A percentile compares a stretch with the other conserved stretches of the same genome.
Evolutionary conservation across 306 rosid species (phyloP).

Genomic region (Hylodesmum podocarpum): DNA sequence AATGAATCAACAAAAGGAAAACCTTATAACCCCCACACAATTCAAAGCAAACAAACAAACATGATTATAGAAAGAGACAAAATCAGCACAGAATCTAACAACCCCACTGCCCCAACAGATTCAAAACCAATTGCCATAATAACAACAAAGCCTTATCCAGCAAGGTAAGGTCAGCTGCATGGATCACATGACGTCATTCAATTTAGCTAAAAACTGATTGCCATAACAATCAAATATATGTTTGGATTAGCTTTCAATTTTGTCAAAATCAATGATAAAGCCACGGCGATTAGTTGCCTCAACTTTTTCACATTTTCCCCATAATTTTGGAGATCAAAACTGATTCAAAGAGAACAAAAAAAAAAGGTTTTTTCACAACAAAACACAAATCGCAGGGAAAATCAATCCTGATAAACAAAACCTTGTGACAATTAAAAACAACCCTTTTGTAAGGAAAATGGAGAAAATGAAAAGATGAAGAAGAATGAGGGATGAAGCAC

Average conservation of each 20-base stretch:
- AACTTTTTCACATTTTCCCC: no score
- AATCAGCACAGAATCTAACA: neutral
- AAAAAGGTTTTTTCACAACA: neutral
- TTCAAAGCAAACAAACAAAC: slow-evolving; percentile 17
- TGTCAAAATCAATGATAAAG: no score
- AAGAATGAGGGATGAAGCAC: slow-evolving; percentile 30
- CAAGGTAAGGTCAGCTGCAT: neutral
- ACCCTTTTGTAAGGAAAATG: neutral
- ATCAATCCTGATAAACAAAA: slow-evolving; percentile 14
- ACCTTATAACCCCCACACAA: slow-evolving; percentile 12
- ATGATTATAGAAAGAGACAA: neutral
- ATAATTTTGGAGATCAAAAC: no score
- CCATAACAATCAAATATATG: no score
- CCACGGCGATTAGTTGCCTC: no score
- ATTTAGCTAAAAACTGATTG: neutral
- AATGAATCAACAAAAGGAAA: neutral
- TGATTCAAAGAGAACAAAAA: neutral
- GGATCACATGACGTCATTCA: neutral
- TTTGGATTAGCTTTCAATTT: no score
- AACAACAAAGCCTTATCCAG: neutral
- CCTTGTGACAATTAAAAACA: neutral
- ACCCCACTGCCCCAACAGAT: neutral
- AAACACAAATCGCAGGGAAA: slow-evolving; percentile 18
- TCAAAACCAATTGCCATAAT: neutral
- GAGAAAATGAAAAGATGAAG: neutral